Base-by-base conservation (phyloP, 176 grass and related monocot species). In the Triticum urartu region DNA sequence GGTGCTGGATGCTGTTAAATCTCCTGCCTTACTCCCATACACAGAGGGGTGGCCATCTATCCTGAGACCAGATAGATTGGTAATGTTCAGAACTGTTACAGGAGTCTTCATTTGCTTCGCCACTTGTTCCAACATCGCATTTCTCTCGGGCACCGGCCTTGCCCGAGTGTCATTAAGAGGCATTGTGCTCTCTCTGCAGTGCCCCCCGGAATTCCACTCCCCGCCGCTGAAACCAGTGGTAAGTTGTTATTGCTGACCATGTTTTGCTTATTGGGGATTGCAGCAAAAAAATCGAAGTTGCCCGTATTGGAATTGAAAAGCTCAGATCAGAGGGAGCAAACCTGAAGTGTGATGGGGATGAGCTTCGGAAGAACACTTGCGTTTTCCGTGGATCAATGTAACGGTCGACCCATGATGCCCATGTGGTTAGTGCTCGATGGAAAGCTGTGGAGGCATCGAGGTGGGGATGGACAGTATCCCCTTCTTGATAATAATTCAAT, bases 401-500 rank as follows among this genome's bases (percentile, higher is more conserved):
- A 17, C 12, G 82, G 52, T 98, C 93, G 6, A 95, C 60, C 95
- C 95, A 98, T 48, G 85, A 80, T 62, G 93, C 93, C 96, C 93
- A 95, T 80, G 96, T 98, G 73, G 58, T 86, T 32, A 98, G 75
- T 81, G 93, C 93, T 86, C 88, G 92, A 20, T 52, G 84, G 64
- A 89, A 98, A 39, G 96, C 96, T 13, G 76, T 88, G 45, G 91
- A 92, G 35, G 80, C 90, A 39, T 95, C 81, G 1, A 95, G 93
- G 66, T 36, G 77, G 24, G 84, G 88, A 85, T 92, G 87, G 7
- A 98, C 75, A 64, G 73, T 76, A 64, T 92, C 79, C 58, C 95
- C 90, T 89, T 98, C 91, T 81, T 98, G 93, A 87, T 98, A 98
- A 81, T 98, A 98, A 58, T 95, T 95, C 42, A 95, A 75, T 63